Evolutionary conservation across 1,284 basidiomycete genomes (phyloP).

Genomic region (Ustilago shanxiensis): DNA sequence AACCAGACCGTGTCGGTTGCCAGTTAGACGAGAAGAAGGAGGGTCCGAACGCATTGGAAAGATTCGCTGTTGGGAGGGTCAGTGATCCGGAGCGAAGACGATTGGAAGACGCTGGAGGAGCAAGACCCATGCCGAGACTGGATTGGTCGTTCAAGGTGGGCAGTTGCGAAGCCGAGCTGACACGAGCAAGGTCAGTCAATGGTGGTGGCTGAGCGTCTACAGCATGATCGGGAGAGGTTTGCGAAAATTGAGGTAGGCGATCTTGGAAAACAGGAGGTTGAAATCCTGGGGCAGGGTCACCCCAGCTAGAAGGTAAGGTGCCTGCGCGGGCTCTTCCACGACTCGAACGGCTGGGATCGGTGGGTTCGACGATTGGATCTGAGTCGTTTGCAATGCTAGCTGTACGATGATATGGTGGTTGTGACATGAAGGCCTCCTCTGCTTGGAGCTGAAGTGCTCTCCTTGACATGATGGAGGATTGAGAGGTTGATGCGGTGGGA

Average conservation of each 20-base stretch:
- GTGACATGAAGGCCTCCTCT: slow-evolving; percentile 36
- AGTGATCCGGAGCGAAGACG: slow-evolving; percentile 54
- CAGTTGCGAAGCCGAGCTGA: slow-evolving; percentile 3
- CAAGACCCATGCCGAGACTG: background rate
- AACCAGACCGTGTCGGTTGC: slow-evolving; percentile 50
- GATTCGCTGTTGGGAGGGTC: slow-evolving; percentile 41
- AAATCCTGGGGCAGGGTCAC: slow-evolving; percentile 16
- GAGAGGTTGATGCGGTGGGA: slow-evolving; percentile 12
- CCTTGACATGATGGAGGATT: slow-evolving; percentile 20
- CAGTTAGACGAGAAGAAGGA: slow-evolving; percentile 58
- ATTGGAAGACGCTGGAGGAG: slow-evolving; percentile 21
- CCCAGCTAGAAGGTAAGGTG: slow-evolving; percentile 62
- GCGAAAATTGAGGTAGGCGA: slow-evolving; percentile 1
- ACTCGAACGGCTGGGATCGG: slow-evolving; percentile 16
- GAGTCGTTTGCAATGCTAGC: slow-evolving; percentile 50
- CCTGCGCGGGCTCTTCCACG: slow-evolving; percentile 58
- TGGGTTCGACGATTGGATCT: slow-evolving; percentile 43
- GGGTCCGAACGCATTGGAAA: slow-evolving; percentile 53
- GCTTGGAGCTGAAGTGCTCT: slow-evolving; percentile 57
- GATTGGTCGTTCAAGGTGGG: background rate
- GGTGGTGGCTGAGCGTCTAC: background rate
- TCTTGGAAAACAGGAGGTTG: slow-evolving; percentile 16
- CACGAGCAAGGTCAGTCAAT: slow-evolving; percentile 3
- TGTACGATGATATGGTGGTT: slow-evolving; percentile 33
- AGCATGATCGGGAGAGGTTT: background rate